A percentile compares a stretch with the other conserved stretches of the same genome.
phyloP scores from a whole-genome alignment of 768 basidiomycete species.

The Leccinum fibrillosum region DNA sequence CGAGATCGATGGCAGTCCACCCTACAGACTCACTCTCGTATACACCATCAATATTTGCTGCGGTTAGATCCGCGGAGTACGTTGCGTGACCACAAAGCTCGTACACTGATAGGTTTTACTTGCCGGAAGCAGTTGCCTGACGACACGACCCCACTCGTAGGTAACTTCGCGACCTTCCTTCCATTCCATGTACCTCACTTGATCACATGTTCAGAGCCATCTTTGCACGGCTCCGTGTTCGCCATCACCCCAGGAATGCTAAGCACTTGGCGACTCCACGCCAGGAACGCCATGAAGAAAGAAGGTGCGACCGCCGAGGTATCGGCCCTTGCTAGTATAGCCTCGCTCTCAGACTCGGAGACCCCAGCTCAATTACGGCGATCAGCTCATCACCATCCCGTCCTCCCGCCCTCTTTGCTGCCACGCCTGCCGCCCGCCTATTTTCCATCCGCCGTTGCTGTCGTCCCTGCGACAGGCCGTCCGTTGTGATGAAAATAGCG shows the following conservation, averaged over 20 bases:
- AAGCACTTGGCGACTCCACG: not conserved
- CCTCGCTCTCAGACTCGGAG: not conserved
- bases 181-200: constrained; percentile 14
- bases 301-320: constrained; percentile 18
- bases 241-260: constrained; percentile 11
- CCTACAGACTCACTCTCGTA: constrained; percentile 3
- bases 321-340: constrained; percentile 6
- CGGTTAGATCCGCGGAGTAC: constrained; percentile 22
- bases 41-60: constrained; percentile 9
- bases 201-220: constrained; percentile 4
- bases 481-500: not conserved
- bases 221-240: constrained; percentile 4
- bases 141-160: constrained; percentile 1
- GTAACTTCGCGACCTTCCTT: constrained; percentile 6
- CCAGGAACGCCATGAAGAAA: constrained; percentile 3
- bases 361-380: constrained; percentile 8
- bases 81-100: not conserved
- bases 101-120: constrained; percentile 7
- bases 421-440: not conserved
- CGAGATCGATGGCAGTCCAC: constrained; percentile 13
- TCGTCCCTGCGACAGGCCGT: not conserved
- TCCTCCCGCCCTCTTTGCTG: not conserved
- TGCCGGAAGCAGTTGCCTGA: constrained; percentile 1
- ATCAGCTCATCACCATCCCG: constrained; percentile 3
- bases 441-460: not conserved